A percentile compares a stretch with the other conserved stretches of the same genome.
These are phyloP conservation scores for Leptographium flavum DNA, from an alignment of 2,329 filamentous ascomycete species.

Conservation along the genomic window DNA sequence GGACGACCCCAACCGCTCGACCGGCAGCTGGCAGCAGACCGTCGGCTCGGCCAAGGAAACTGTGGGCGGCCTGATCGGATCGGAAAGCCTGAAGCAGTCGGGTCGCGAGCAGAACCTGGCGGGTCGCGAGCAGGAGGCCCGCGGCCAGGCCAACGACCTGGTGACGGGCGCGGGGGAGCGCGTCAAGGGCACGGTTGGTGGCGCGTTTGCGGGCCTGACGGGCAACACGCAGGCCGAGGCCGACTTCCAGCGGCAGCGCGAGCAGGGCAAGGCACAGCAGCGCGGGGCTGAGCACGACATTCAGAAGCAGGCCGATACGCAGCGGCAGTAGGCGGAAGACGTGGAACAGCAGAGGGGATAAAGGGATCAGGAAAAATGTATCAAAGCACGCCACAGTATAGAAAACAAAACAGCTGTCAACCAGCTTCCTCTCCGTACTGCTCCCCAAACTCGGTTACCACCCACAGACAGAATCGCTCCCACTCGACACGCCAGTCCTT, in stretches of 20 bases:
- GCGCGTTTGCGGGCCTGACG: conserved; percentile 55
- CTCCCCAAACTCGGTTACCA: conserved; percentile 60
- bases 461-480: conserved; percentile 84
- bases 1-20: conserved; percentile 57
- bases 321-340: not conserved
- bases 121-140: conserved; percentile 69
- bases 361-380: too few species aligned
- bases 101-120: conserved; percentile 67
- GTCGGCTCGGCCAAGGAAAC: conserved; percentile 75
- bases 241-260: conserved; percentile 56
- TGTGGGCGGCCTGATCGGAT: conserved; percentile 60
- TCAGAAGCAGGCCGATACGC: conserved; percentile 56
- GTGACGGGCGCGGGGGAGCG: conserved; percentile 52
- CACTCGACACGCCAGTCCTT: conserved; percentile 69
- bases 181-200: conserved; percentile 53
- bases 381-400: not conserved
- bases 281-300: conserved; percentile 72
- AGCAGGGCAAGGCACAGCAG: conserved; percentile 67
- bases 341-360: not conserved
- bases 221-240: conserved; percentile 53
- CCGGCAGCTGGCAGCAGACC: conserved; percentile 78
- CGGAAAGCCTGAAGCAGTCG: conserved; percentile 52
- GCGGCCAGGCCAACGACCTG: conserved; percentile 66
- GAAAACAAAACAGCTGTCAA: not conserved
- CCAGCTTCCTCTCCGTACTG: conserved; percentile 36